These are phyloP conservation scores for Wallacemonas sp. DNA, from an alignment of 208 protist species.

Conservation along the genomic window DNA sequence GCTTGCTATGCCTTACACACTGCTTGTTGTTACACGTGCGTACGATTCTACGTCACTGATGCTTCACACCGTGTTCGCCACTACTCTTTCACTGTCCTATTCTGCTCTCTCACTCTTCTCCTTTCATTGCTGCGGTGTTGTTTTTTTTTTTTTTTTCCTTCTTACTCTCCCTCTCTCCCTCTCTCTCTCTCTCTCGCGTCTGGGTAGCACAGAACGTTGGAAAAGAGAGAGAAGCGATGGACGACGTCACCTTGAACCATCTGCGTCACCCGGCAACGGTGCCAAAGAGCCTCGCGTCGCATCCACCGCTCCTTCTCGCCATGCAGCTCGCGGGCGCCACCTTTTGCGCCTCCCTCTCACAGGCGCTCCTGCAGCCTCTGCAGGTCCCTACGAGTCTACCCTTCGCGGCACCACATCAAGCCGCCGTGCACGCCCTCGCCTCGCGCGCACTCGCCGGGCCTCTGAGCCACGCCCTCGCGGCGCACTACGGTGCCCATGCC, in stretches of 20 bases:
- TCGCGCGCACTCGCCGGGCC: slow-evolving; percentile 10
- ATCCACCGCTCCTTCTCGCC: slow-evolving; percentile 27
- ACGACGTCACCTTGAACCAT: too few relatives aligned
- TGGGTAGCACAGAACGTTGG: too few relatives aligned
- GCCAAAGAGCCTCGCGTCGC: not conserved
- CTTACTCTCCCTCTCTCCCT: not conserved
- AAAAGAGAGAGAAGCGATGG: too few relatives aligned
- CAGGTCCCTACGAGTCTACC: too few relatives aligned
- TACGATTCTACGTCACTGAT: too few relatives aligned
- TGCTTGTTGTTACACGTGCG: too few relatives aligned
- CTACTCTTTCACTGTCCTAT: not conserved
- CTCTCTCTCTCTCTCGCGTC: not conserved
- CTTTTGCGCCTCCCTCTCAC: slow-evolving; percentile 76
- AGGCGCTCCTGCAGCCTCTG: too few relatives aligned
- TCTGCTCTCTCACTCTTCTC: not conserved
- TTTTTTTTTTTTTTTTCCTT: not conserved
- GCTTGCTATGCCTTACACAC: too few relatives aligned
- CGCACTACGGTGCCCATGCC: slow-evolving; percentile 79
- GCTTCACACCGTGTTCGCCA: too few relatives aligned
- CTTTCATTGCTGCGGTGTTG: not conserved
- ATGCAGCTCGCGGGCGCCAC: slow-evolving; percentile 60
- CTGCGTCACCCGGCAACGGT: slow-evolving; percentile 5
- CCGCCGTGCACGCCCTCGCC: not conserved
- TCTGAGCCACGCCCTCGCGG: slow-evolving; percentile 58
- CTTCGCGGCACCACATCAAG: slow-evolving; percentile 4